Evolutionary conservation across 306 rosid species (phyloP), one percentile per base, ranked within the genome.

Genomic region (Quercus aquifolioides): DNA sequence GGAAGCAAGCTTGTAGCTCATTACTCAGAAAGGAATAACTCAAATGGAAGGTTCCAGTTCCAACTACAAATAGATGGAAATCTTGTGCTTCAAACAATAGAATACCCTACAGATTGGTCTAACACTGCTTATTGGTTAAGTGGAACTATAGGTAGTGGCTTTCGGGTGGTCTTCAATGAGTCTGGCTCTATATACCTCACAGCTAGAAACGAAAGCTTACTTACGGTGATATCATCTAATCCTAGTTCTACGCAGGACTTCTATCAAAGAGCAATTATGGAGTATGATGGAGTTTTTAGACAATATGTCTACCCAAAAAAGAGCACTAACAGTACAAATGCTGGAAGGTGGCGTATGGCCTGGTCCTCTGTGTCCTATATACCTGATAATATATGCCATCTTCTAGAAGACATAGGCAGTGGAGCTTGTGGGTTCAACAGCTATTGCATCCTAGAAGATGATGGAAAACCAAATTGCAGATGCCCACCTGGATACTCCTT

Each of bases 201-300:
- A 2, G 0, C 82, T 19, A 87, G 84, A 6, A 73, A 60, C 69
- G 52, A 3, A 55, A 43, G 55, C 18, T 6, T 62, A 76, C 76
- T 84, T 3, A 13, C 15, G 0, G 72, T 58, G 81, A 0, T 38
- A 6, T 17, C 65, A 21, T 30, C 59, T 0, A 1, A 1, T 14
- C 20, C 57, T 2, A 19, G 76, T 60, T 19, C 87, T 13, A 69
- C 15, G 1, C n/a, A 28, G 8, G 41, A 21, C n/a, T 70, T 73
- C 79, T 88, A 86, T 79, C 87, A 87, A 30, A 83, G 90, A 83
- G 97, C 89, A 1, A 77, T 87, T 41, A 83, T 91, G 46, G 98
- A 93, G 21, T 35, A 64, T 63, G 69, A 76, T 76, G 98, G 97
- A 68, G 85, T 88, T 84, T 80, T 91, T 62, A 83, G 89, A 10